Conservation (phyloP, 2,329 filamentous ascomycete species). For the Dryadomyces quercus-mongolicae region DNA sequence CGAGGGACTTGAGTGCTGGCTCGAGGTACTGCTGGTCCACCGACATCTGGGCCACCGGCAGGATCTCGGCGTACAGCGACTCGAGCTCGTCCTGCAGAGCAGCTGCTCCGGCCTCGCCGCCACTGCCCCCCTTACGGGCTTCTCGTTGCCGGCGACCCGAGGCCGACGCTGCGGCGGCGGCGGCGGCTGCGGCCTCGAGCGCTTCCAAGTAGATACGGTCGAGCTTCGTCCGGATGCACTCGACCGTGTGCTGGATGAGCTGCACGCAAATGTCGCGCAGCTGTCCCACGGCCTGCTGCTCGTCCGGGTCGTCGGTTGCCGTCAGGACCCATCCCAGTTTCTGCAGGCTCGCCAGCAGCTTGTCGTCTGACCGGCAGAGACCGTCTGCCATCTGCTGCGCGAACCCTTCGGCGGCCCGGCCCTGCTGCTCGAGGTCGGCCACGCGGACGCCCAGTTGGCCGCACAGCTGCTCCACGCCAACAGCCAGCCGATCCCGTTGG, state of each 20-base stretch:
- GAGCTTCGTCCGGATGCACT: constrained; percentile 39
- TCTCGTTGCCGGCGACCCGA: constrained; percentile 15
- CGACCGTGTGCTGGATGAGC: constrained; percentile 44
- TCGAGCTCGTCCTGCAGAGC: constrained; percentile 53
- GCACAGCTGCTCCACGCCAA: constrained; percentile 34
- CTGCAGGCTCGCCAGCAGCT: constrained; percentile 50
- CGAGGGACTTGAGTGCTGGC: constrained; percentile 39
- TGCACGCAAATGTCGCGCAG: constrained; percentile 48
- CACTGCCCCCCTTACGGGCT: constrained; percentile 9
- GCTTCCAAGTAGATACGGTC: constrained; percentile 44
- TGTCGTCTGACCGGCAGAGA: constrained; percentile 50
- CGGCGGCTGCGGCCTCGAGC: constrained; percentile 16
- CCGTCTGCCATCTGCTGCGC: constrained; percentile 36
- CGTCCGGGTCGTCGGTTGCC: constrained; percentile 24
- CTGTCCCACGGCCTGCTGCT: constrained; percentile 39
- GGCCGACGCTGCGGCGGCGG: constrained; percentile 18
- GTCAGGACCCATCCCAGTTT: constrained; percentile 52
- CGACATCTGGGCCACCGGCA: constrained; percentile 59
- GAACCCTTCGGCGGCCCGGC: constrained; percentile 27
- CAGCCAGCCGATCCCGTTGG: constrained; percentile 27
- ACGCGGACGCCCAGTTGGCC: constrained; percentile 33
- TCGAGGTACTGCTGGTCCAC: constrained; percentile 55
- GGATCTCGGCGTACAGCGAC: constrained; percentile 56
- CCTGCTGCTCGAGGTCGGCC: constrained; percentile 38
- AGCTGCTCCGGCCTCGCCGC: constrained; percentile 28